A percentile compares a stretch with the other conserved stretches of the same genome.
Evolutionary conservation across 176 grass and related monocot genomes (phyloP).

Genomic region (Chloris gayana): DNA sequence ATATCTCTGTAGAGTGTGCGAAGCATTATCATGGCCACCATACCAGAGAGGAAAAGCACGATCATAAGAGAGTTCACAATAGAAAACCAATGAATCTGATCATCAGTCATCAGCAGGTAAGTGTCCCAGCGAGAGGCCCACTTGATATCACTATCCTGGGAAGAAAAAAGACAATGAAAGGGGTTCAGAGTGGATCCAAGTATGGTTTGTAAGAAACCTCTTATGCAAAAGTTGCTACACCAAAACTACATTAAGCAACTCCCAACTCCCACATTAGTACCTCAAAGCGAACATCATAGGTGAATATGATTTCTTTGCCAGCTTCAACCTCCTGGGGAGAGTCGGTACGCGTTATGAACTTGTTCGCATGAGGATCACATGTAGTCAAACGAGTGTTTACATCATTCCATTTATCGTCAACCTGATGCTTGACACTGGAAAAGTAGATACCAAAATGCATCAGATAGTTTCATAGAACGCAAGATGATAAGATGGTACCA

Average conservation of each 20-base stretch:
- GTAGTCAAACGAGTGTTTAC: constrained; percentile 59
- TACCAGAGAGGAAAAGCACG: constrained; percentile 67
- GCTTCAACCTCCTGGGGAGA: constrained; percentile 59
- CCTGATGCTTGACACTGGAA: constrained; percentile 59
- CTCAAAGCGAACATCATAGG: constrained; percentile 65
- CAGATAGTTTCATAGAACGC: constrained; percentile 26
- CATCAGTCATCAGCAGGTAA: constrained; percentile 70
- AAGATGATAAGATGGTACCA: background rate
- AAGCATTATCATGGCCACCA: constrained; percentile 85
- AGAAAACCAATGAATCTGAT: constrained; percentile 80
- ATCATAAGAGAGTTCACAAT: constrained; percentile 79
- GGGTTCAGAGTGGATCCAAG: no score
- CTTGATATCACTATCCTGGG: constrained; percentile 68
- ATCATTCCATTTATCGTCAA: constrained; percentile 53
- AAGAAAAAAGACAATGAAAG: constrained; percentile 8
- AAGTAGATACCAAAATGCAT: constrained; percentile 24
- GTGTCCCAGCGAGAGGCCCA: constrained; percentile 81
- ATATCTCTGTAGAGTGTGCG: constrained; percentile 74
- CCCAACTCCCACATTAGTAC: constrained; percentile 34
- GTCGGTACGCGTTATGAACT: constrained; percentile 38
- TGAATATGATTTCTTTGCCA: constrained; percentile 60
- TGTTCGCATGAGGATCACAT: constrained; percentile 63
- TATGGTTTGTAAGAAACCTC: constrained; percentile 28
- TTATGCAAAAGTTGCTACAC: background rate
- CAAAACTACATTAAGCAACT: constrained; percentile 9